Evolutionary conservation across 1,284 basidiomycete species (phyloP).

Genomic region (Ustilago nuda): DNA sequence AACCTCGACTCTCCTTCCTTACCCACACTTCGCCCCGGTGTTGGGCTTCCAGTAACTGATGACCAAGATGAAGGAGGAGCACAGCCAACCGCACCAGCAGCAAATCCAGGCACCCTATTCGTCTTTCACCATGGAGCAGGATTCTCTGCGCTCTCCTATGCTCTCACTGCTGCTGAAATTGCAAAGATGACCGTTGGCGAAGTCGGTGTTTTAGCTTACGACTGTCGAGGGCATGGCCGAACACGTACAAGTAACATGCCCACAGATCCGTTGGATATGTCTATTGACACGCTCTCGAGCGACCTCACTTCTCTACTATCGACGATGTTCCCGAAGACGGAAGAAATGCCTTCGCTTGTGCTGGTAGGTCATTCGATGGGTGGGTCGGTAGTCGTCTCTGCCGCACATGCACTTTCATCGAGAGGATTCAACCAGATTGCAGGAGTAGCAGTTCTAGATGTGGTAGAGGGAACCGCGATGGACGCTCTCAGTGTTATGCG

Average conservation of each 20-base stretch:
- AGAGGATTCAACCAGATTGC: slow-evolving; percentile 71
- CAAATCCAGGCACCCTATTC: slow-evolving; percentile 76
- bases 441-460: slow-evolving; percentile 90
- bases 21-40: slow-evolving; percentile 54
- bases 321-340: slow-evolving; percentile 45
- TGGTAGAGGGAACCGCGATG: slow-evolving; percentile 96
- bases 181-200: slow-evolving; percentile 76
- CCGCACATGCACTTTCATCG: slow-evolving; percentile 47
- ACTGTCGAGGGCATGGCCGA: slow-evolving; percentile 85
- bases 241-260: slow-evolving; percentile 16
- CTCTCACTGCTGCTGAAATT: slow-evolving; percentile 85
- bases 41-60: slow-evolving; percentile 25
- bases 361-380: slow-evolving; percentile 70
- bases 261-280: slow-evolving; percentile 51
- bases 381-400: slow-evolving; percentile 57
- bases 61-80: slow-evolving; percentile 69
- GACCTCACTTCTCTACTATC: slow-evolving; percentile 51
- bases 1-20: slow-evolving; percentile 19
- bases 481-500: slow-evolving; percentile 93
- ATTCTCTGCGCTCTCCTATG: slow-evolving; percentile 87
- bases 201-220: slow-evolving; percentile 84
- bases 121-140: slow-evolving; percentile 96
- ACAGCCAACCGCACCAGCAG: slow-evolving; percentile 44
- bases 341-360: slow-evolving; percentile 58
- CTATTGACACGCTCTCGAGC: slow-evolving; percentile 49